A percentile compares a stretch with the other conserved stretches of the same genome.
Evolutionary conservation across 768 basidiomycete genomes (phyloP).

Genomic region (Clitopilus hobsonii): DNA sequence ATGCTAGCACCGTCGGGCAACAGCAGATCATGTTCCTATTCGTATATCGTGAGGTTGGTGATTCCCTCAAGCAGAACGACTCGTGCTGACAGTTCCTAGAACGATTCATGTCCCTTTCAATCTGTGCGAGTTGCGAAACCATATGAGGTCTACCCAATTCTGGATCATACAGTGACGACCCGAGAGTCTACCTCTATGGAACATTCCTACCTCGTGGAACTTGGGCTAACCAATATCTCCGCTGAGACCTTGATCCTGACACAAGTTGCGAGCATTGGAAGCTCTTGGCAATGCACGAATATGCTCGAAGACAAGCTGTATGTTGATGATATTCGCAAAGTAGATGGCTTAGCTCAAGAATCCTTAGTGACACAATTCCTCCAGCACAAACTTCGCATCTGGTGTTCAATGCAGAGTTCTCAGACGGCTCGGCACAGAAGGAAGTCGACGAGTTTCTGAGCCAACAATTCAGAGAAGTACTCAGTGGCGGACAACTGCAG

Average conservation of each 20-base stretch:
- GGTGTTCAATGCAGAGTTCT: constrained; percentile 31
- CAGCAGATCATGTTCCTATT: constrained; percentile 59
- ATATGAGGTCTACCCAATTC: constrained; percentile 57
- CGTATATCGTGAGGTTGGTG: constrained; percentile 53
- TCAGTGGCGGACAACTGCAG: constrained; percentile 41
- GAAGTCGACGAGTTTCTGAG: constrained; percentile 49
- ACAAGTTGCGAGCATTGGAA: constrained; percentile 63
- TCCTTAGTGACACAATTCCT: constrained; percentile 35
- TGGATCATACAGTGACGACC: constrained; percentile 47
- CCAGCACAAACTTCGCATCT: constrained; percentile 46
- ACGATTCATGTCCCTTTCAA: constrained; percentile 46
- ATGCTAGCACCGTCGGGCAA: constrained; percentile 42
- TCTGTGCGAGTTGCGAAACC: constrained; percentile 47
- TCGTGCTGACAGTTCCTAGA: constrained; percentile 27
- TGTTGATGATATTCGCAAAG: not conserved
- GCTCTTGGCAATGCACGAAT: constrained; percentile 53
- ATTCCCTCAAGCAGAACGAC: not conserved
- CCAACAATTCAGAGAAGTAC: constrained; percentile 42
- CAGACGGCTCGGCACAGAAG: constrained; percentile 26
- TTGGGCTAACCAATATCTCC: constrained; percentile 54
- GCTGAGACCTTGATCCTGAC: constrained; percentile 40
- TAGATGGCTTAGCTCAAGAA: not conserved
- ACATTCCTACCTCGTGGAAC: constrained; percentile 44
- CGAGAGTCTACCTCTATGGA: constrained; percentile 47
- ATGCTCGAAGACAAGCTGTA: constrained; percentile 1